These are phyloP conservation scores for Prunus salicina DNA, from an alignment of 306 rosid genomes.

Conservation along the genomic window DNA sequence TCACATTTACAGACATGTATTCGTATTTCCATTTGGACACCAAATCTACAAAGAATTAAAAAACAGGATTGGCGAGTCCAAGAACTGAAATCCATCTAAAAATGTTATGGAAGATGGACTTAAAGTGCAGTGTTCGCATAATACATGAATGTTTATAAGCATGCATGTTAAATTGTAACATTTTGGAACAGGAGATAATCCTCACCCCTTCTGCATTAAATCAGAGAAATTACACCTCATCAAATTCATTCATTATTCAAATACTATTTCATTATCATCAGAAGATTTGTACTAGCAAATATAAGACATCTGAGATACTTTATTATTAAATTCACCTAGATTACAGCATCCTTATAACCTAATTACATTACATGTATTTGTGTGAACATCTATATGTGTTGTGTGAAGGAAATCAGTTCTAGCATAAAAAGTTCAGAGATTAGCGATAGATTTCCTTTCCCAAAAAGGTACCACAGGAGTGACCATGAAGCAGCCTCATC, in stretches of 20 bases:
- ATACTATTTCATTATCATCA: background rate
- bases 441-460: slow-evolving; percentile 68
- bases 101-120: background rate
- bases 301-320: background rate
- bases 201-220: background rate
- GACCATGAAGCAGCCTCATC: slow-evolving; percentile 99
- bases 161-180: background rate
- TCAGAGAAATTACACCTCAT: background rate
- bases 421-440: slow-evolving; percentile 13
- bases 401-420: background rate
- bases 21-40: background rate
- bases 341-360: background rate
- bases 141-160: background rate
- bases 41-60: background rate
- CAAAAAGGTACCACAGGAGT: slow-evolving; percentile 91
- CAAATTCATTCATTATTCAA: background rate
- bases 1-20: background rate
- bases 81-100: background rate
- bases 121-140: background rate
- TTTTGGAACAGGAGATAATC: background rate
- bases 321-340: background rate
- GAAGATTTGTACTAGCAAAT: background rate
- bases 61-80: background rate
- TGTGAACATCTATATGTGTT: background rate
- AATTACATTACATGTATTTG: background rate